Conservation (phyloP, 2,329 filamentous ascomycete genomes). For the Botrytis squamosa region DNA sequence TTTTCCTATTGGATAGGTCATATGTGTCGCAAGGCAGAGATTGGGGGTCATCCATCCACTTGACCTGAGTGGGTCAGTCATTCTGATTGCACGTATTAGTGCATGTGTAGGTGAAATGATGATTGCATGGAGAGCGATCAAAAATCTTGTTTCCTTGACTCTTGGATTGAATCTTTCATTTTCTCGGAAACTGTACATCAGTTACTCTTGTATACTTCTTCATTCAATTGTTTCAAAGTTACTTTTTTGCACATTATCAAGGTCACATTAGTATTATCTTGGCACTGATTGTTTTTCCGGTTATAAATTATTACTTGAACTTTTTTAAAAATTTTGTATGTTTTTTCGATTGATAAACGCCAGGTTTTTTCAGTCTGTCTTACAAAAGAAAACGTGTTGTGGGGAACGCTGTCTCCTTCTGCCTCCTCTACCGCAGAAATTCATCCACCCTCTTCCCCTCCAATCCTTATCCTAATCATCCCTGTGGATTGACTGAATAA, state of each 20-base stretch:
- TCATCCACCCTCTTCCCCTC: not conserved
- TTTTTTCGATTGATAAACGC: not conserved
- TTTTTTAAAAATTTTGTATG: not conserved
- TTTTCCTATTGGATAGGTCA: not conserved
- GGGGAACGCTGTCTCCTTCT: not conserved
- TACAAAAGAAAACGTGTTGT: not conserved
- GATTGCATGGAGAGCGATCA: not conserved
- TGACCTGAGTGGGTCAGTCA: not conserved
- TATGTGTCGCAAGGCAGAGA: not conserved
- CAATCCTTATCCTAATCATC: not conserved
- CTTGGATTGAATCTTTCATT: too few relatives aligned
- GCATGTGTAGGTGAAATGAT: not conserved
- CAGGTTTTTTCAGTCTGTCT: not conserved
- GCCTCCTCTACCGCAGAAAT: not conserved
- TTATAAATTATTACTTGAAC: too few relatives aligned
- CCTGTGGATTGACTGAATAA: not conserved
- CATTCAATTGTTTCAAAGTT: not conserved
- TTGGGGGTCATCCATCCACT: not conserved
- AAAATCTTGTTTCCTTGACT: too few relatives aligned
- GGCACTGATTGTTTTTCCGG: not conserved
- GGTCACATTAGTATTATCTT: not conserved
- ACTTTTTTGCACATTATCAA: not conserved
- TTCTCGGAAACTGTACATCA: not conserved
- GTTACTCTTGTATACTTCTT: not conserved
- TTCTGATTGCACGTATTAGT: not conserved